These are phyloP conservation scores for Beauveria brongniartii DNA, from an alignment of 2,329 filamentous ascomycete species.

Conservation along the genomic window DNA sequence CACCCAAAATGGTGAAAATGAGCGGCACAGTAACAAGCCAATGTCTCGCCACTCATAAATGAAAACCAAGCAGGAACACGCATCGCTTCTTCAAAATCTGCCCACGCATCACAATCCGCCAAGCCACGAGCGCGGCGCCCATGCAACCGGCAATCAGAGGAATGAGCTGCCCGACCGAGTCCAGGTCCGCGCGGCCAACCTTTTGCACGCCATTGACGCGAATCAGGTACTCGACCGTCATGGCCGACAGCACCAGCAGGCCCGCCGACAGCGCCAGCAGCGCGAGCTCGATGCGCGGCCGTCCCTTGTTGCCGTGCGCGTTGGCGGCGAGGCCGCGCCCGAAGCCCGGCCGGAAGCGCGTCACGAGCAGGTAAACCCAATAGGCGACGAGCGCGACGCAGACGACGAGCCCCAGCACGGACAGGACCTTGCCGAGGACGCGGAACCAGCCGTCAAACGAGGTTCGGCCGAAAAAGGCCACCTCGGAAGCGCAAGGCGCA, in stretches of 20 bases:
- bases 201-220: constrained; percentile 12
- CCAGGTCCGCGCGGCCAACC: constrained; percentile 11
- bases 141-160: constrained; percentile 17
- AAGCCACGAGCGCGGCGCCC: constrained; percentile 14
- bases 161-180: constrained; percentile 18
- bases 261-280: constrained; percentile 16
- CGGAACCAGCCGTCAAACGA: constrained; percentile 16
- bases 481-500: background rate
- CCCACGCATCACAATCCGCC: constrained; percentile 15
- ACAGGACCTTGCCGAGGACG: constrained; percentile 13
- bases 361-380: constrained; percentile 4
- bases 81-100: constrained; percentile 15
- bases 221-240: constrained; percentile 17
- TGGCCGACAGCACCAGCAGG: constrained; percentile 15
- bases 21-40: background rate
- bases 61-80: constrained; percentile 16
- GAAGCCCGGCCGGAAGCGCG: constrained; percentile 13
- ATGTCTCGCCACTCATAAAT: constrained; percentile 9
- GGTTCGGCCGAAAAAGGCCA: constrained; percentile 16
- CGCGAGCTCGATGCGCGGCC: constrained; percentile 16
- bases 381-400: constrained; percentile 10
- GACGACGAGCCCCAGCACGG: constrained; percentile 14
- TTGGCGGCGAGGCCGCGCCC: constrained; percentile 5
- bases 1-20: background rate
- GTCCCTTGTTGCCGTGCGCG: background rate